phyloP scores from a whole-genome alignment of 441 rosid species.

The Isatis lusitanica region DNA sequence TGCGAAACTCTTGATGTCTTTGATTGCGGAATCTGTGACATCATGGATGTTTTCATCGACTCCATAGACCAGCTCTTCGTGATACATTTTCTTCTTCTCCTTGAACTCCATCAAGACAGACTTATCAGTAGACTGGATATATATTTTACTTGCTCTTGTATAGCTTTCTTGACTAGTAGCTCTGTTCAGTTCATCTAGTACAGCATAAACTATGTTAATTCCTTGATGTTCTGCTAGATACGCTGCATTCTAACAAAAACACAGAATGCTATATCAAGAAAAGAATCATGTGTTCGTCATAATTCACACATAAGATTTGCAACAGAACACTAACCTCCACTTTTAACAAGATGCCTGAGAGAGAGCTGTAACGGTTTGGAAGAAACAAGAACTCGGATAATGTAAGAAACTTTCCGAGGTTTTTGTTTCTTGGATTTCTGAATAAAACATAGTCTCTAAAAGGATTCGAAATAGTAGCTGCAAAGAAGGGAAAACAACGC shows the following conservation, averaged over 20 bases:
- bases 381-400: conserved; percentile 43
- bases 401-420: conserved; percentile 41
- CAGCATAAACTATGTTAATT: conserved; percentile 43
- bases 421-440: conserved; percentile 47
- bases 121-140: conserved; percentile 53
- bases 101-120: conserved; percentile 49
- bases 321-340: conserved; percentile 49
- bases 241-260: conserved; percentile 48
- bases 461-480: conserved; percentile 45
- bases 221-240: conserved; percentile 44
- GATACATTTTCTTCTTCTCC: conserved; percentile 25
- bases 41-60: conserved; percentile 44
- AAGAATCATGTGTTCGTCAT: background rate
- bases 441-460: background rate
- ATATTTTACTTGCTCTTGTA: conserved; percentile 23
- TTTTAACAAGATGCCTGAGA: conserved; percentile 48
- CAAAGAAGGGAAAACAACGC: conserved; percentile 17
- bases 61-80: conserved; percentile 42
- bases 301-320: background rate
- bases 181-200: conserved; percentile 41
- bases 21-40: conserved; percentile 38
- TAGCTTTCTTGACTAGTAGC: conserved; percentile 32
- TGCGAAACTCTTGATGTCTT: conserved; percentile 52
- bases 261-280: conserved; percentile 9
- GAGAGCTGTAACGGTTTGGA: conserved; percentile 43